phyloP scores from a whole-genome alignment of 345 rosid genomes.

The Punica granatum region DNA sequence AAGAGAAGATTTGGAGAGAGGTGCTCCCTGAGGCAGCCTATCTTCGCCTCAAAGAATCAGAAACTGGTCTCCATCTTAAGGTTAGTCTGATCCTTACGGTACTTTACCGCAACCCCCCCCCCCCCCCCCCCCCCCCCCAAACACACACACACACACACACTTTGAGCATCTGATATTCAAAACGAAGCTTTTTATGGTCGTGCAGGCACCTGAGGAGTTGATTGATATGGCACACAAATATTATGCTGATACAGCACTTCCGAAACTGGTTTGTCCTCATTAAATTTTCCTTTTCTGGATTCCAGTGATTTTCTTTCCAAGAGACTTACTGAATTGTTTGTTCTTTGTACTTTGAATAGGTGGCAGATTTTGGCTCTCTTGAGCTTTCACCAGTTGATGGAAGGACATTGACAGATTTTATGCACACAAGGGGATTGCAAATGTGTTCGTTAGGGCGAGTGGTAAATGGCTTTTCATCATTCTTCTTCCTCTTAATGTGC shows the following conservation, averaged over 20 bases:
- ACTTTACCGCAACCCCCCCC: no score
- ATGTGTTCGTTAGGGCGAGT: slow-evolving; percentile 84
- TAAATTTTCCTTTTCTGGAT: slow-evolving; percentile 9
- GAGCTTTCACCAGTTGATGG: slow-evolving; percentile 99
- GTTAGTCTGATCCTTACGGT: slow-evolving; percentile 33
- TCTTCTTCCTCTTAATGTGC: no score
- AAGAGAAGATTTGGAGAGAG: slow-evolving; percentile 57
- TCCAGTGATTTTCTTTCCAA: slow-evolving; percentile 8
- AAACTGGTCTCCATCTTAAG: slow-evolving; percentile 91
- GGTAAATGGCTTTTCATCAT: slow-evolving; percentile 34
- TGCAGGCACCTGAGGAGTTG: slow-evolving; percentile 72
- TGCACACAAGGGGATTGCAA: slow-evolving; percentile 96
- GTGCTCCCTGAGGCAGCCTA: slow-evolving; percentile 73
- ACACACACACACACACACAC: no score
- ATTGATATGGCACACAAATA: slow-evolving; percentile 71
- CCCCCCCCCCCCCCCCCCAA: no score
- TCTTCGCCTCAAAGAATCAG: slow-evolving; percentile 77
- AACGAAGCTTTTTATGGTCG: slow-evolving; percentile 5
- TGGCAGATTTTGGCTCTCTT: slow-evolving; percentile 94
- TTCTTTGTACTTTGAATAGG: slow-evolving; percentile 32
- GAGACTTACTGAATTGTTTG: slow-evolving; percentile 11
- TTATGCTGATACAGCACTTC: slow-evolving; percentile 87
- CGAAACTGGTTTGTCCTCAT: slow-evolving; percentile 65
- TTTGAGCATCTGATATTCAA: no score
- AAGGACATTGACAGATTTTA: slow-evolving; percentile 92